These are phyloP conservation scores for Beauveria caledonica DNA, from an alignment of 2,329 filamentous ascomycete genomes.

Conservation along the genomic window DNA sequence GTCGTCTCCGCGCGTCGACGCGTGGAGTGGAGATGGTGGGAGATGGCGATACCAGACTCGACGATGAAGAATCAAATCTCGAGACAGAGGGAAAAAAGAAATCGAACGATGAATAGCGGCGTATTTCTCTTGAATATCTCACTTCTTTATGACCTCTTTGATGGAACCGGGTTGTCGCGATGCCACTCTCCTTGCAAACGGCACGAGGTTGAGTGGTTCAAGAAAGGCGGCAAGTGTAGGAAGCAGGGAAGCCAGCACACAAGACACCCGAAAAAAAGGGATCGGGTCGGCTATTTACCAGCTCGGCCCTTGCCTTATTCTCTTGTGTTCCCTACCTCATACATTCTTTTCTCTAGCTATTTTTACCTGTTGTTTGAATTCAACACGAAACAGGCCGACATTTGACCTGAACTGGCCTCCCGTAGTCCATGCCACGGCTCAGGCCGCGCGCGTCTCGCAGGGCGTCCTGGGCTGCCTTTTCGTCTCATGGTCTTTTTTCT, in stretches of 20 bases:
- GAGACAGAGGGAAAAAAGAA: neutral
- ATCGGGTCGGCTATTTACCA: constrained; percentile 1
- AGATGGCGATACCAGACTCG: neutral
- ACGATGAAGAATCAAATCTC: neutral
- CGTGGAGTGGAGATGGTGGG: neutral
- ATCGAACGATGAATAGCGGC: too few relatives aligned
- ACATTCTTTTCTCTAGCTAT: neutral
- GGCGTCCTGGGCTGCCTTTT: neutral
- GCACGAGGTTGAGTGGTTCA: neutral
- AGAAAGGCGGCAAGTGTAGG: neutral
- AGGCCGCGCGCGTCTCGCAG: constrained; percentile 1
- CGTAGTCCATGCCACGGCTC: neutral
- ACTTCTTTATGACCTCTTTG: neutral
- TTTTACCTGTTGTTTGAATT: neutral
- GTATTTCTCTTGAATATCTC: too few relatives aligned
- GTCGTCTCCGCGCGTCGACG: neutral
- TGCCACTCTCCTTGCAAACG: neutral
- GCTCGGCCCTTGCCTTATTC: neutral
- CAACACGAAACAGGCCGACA: neutral
- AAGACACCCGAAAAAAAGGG: neutral
- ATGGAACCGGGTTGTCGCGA: neutral
- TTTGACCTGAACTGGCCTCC: neutral
- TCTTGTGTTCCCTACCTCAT: neutral
- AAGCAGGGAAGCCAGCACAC: neutral
- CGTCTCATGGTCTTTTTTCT: neutral